phyloP scores from a whole-genome alignment of 1,139 yeast species.

The Geotrichum siamense region DNA sequence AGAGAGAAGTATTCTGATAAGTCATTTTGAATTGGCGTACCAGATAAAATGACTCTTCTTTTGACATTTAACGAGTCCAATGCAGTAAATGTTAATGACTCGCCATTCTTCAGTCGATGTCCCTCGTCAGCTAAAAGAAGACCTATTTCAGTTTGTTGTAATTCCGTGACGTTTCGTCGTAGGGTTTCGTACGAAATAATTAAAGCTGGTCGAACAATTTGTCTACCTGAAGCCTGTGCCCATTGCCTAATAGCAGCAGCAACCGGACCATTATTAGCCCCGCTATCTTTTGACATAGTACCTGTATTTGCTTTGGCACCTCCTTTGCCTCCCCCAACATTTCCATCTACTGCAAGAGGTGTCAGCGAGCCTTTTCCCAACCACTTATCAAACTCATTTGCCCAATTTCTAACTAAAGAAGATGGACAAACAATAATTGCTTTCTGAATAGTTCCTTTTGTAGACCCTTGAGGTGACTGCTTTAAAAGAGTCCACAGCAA shows the following conservation, averaged over 20 bases:
- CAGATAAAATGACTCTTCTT: slow-evolving; percentile 86
- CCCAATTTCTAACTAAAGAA: slow-evolving; percentile 93
- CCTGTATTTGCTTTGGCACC: slow-evolving; percentile 17
- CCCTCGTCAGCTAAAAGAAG: slow-evolving; percentile 93
- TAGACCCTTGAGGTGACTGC: slow-evolving; percentile 79
- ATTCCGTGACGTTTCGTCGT: slow-evolving; percentile 72
- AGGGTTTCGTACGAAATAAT: slow-evolving; percentile 95
- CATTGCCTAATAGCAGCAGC: slow-evolving; percentile 68
- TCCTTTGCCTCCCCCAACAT: slow-evolving; percentile 63
- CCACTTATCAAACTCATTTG: slow-evolving; percentile 94
- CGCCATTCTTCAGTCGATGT: slow-evolving; percentile 90
- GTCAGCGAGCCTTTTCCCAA: slow-evolving; percentile 84
- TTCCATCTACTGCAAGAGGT: slow-evolving; percentile 90
- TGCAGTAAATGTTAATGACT: slow-evolving; percentile 85
- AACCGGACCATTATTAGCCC: slow-evolving; percentile 39
- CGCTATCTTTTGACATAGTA: slow-evolving; percentile 27
- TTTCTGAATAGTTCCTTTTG: slow-evolving; percentile 68
- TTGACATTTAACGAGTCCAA: slow-evolving; percentile 74
- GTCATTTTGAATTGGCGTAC: slow-evolving; percentile 97
- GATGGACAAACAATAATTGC: slow-evolving; percentile 96
- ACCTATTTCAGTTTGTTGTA: slow-evolving; percentile 79
- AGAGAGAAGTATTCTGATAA: slow-evolving; percentile 89
- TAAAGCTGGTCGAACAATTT: slow-evolving; percentile 85
- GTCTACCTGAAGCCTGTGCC: slow-evolving; percentile 86
- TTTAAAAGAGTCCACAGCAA: slow-evolving; percentile 87